Base-by-base conservation (phyloP, 257 asterid genomes). In the Plantago major region DNA sequence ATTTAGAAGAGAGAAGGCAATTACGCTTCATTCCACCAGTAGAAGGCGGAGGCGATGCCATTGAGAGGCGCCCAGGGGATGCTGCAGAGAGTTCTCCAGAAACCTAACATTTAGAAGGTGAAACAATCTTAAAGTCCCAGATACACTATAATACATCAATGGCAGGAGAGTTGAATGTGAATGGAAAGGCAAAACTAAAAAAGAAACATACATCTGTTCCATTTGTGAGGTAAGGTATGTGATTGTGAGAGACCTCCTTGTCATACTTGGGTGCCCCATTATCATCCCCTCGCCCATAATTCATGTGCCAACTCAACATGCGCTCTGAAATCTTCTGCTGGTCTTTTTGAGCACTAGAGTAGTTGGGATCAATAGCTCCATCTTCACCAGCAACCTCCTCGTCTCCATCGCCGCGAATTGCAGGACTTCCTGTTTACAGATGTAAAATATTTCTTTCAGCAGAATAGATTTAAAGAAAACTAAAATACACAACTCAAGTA, bases 71-170 rank as follows among this genome's bases (percentile, higher is more conserved):
- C 45, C 80, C 99, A 38, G 99, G 97, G 64, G 99, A 93, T 51
- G 99, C 99, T 11, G 94, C 95, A 71, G 97, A 93, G 44, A 93
- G 74, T 72, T 93, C 99, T 65, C 97, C 99, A 72, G 99, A 93
- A 62, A 93, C 87, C 99, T 93, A 62, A 42, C 71, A 67, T 55
- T 40, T 61, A 67, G 55, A 62, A 44, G 64, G 54, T 42, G 44
- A 40, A 47, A 55, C 48, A 17, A 4, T 40, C 62, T 63, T 61
- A 63, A 57, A 55, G 10, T 26, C 38, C 51, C 65, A 55, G 22
- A 51, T 51, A 66, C 38, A 53, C 58, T 13, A 73, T 30, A 13
- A 42, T 17, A 54, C 7, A 59, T 46, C 22, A 67, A 62, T 40
- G 13, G 56, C 47, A 58, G 17, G 26, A 44, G 40, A 50, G 60